phyloP scores from a whole-genome alignment of 768 basidiomycete genomes.

The Butyriboletus loyo region DNA sequence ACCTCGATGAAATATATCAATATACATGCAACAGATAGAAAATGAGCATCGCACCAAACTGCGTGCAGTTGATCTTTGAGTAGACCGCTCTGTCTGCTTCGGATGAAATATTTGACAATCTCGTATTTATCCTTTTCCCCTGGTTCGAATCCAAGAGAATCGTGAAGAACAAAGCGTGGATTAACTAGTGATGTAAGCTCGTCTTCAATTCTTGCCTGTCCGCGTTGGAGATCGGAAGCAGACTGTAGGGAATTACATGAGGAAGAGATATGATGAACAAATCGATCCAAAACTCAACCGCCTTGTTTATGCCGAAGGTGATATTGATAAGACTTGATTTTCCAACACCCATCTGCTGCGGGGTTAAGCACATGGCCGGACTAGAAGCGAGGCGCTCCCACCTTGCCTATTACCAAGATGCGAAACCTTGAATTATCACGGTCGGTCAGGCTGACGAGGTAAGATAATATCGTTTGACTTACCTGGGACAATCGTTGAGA shows the following conservation, averaged over 20 bases:
- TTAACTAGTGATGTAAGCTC: not conserved
- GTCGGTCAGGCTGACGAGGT: not conserved
- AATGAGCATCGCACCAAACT: not conserved
- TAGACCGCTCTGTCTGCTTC: not conserved
- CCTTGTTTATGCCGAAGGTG: not conserved
- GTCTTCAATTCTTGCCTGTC: not conserved
- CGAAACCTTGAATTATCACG: not conserved
- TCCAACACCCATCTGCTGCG: not conserved
- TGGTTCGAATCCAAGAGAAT: constrained; percentile 1
- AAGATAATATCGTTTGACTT: not conserved
- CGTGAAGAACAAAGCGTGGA: not conserved
- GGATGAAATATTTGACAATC: not conserved
- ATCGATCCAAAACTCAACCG: not conserved
- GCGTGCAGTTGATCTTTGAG: not conserved
- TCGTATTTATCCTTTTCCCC: not conserved
- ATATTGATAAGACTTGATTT: not conserved
- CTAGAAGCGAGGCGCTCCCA: not conserved
- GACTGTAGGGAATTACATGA: not conserved
- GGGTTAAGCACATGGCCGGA: not conserved
- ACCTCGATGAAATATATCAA: not conserved
- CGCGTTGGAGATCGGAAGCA: not conserved
- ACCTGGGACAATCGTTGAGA: not conserved
- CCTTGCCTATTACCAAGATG: not conserved
- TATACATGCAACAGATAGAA: not conserved
- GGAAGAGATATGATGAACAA: not conserved